Conservation (phyloP, 164 flowering plant genomes). For the Stephania yunnanensis region DNA sequence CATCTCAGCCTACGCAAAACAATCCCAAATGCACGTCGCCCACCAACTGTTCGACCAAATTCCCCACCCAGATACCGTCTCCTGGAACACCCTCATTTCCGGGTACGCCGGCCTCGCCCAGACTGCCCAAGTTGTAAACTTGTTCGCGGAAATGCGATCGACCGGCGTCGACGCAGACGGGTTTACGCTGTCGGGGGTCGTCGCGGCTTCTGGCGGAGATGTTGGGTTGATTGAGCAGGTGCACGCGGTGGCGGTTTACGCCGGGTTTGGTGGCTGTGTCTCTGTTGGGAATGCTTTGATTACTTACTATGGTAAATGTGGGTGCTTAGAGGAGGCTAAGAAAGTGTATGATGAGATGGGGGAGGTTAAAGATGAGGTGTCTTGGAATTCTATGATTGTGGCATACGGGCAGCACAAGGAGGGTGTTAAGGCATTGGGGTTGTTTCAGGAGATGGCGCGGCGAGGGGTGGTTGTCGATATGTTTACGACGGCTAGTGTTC, state of each 20-base stretch:
- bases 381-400: constrained; percentile 90
- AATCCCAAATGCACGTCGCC: constrained; percentile 41
- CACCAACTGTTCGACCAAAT: constrained; percentile 62
- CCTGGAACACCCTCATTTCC: constrained; percentile 74
- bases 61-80: constrained; percentile 69
- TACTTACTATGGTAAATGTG: constrained; percentile 52
- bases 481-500: constrained; percentile 72
- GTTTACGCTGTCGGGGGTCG: constrained; percentile 56
- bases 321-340: constrained; percentile 47
- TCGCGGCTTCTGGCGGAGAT: constrained; percentile 43
- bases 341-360: constrained; percentile 48
- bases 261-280: constrained; percentile 47
- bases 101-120: constrained; percentile 59
- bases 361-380: constrained; percentile 57
- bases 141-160: constrained; percentile 47
- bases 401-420: constrained; percentile 66
- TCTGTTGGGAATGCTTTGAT: constrained; percentile 63
- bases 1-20: constrained; percentile 57
- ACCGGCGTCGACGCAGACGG: constrained; percentile 56
- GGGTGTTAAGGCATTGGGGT: constrained; percentile 46
- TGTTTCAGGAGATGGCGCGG: constrained; percentile 60
- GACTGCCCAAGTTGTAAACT: constrained; percentile 21
- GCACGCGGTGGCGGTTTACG: constrained; percentile 40
- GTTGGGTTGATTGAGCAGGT: constrained; percentile 36
- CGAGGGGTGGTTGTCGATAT: constrained; percentile 48